Evolutionary conservation across 305 asterid species (phyloP), one percentile per base, ranked within the genome.

Genomic region (Solanum hybrid): DNA sequence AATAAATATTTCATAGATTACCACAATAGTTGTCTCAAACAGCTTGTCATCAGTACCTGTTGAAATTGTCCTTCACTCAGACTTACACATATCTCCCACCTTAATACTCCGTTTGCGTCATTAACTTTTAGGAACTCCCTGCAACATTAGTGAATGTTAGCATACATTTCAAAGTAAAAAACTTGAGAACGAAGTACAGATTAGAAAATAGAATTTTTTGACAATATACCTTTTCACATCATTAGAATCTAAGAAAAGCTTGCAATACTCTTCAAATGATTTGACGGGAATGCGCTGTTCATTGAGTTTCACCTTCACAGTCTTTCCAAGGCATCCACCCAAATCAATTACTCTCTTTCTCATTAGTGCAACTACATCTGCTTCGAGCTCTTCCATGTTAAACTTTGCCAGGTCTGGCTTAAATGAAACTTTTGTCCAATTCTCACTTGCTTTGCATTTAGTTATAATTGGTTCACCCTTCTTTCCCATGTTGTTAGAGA

Each of bases 31-130:
- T 56, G 35, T 17, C 42, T 60, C 45, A 10, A 76, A 75, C 10
- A 27, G 88, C 75, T 35, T 81, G 85, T 69, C 35, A 89, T 78
- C 76, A 86, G 42, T 92, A 95, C 99, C 96, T 97, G 99, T 86
- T 97, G 98, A 92, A 96, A 97, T 36, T 96, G 99, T 84, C 99
- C 99, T 89, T 97, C 99, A 89, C 99, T 96, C 88, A 95, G 92
- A 92, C 99, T 95, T 22, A 95, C 93, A 86, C 98, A 96, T 82
- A 97, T 86, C 92, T 97, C 98, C 99, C 99, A 97, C 91, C 99
- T 95, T 56, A 56, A 85, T 85, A 56, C 40, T 22, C 88, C 88
- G 0, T 85, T 37, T 22, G 88, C 32, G 3, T 89, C 95, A 75
- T 94, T 96, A 17, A 94, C 99, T 91, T 94, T 95, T 82, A 95